Evolutionary conservation across 2,329 filamentous ascomycete genomes (phyloP), one percentile per base, ranked within the genome.

Genomic region (Amesomyces nigricolor): DNA sequence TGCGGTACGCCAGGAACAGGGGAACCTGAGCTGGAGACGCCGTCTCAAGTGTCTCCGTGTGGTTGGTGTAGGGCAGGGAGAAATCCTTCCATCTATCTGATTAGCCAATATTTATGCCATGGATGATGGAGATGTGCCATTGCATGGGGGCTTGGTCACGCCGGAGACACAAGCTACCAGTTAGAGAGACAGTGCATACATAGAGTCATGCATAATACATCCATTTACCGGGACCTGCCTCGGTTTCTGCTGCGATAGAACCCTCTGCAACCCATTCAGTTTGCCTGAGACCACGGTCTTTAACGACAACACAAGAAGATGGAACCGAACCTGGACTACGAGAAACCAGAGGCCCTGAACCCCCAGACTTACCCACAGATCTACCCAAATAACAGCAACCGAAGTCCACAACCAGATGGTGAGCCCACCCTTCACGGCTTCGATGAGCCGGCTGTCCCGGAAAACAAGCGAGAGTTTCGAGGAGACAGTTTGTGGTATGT

Each of bases 311-410:
- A 26, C 22, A 26, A 6, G 22, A 26, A 5, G 14, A 29, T 40
- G 40, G 26, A 26, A n/a, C 37, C 47, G 7, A 49, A 14, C 14
- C 57, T 57, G 58, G 60, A 62, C 30, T 62, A 62, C 47, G 60
- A 62, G 30, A 62, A 62, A 19, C 60, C 58, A 37, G 60, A 62
- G 35, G 60, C 60, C 9, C 13, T 62, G n/a, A 53, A 47, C 22
- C 58, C 60, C 2, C 58, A 60, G 11, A 46, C 55, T n/a, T 60
- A 53, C n/a, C 46, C 38, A 3, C 44, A 51, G 11, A 43, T 58
- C 19, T 60, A 53, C 17, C 49, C 38, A 2, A 39, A 51, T 19
- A 3, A 37, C 17, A 47, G 58, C 30, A 53, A 58, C 14, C 60
- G 57, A 16, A 60, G 55, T 22, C 60, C 58, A 2, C 58, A 58